Conservation (phyloP, 2,329 filamentous ascomycete species). For the Ceratocystis lukuohia region DNA sequence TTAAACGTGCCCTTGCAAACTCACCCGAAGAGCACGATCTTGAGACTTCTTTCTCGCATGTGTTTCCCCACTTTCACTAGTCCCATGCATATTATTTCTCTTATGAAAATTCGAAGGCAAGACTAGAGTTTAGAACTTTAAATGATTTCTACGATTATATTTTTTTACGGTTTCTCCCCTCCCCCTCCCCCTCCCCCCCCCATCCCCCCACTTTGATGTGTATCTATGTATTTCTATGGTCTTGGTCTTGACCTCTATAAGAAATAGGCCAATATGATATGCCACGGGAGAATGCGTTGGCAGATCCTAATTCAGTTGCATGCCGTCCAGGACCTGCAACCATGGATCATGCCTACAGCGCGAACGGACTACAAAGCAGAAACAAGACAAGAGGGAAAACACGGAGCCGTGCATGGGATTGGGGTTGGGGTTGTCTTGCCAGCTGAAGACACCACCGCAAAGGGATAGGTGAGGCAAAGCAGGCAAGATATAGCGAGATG, state of each 20-base stretch:
- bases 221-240: background rate
- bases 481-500: background rate
- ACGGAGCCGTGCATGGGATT: background rate
- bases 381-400: background rate
- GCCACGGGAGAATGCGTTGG: slow-evolving; percentile 6
- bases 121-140: background rate
- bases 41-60: background rate
- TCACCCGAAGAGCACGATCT: background rate
- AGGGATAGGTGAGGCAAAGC: background rate
- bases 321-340: background rate
- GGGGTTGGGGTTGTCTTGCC: background rate
- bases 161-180: background rate
- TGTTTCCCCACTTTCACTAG: background rate
- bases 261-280: background rate
- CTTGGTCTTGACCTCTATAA: background rate
- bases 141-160: background rate
- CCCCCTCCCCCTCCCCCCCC: background rate
- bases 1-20: background rate
- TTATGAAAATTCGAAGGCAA: background rate
- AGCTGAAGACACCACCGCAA: background rate
- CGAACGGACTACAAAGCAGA: background rate
- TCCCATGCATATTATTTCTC: background rate
- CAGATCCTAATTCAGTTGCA: slow-evolving; percentile 6
- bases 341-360: background rate
- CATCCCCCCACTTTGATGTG: background rate